Percentiles rank a stretch among this genome's conserved stretches.
Evolutionary conservation across 2,329 filamentous ascomycete species (phyloP).

Genomic region (Metarhizium album): DNA sequence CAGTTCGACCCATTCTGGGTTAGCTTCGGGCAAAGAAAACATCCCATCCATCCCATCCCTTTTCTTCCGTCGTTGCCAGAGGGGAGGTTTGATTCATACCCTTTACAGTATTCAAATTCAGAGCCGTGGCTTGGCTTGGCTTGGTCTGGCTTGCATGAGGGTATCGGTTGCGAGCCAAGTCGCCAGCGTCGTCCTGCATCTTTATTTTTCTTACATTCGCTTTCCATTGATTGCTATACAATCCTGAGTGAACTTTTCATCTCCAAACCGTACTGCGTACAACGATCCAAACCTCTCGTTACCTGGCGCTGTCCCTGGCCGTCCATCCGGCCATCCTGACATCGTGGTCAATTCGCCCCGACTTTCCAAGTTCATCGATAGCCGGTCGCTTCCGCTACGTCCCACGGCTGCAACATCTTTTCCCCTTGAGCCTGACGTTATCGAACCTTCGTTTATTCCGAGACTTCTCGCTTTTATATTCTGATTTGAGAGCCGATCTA

Average conservation of each 20-base stretch:
- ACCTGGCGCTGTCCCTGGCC: background rate
- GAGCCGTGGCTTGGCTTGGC: slow-evolving; percentile 4
- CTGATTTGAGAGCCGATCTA: background rate
- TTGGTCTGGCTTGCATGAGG: slow-evolving; percentile 2
- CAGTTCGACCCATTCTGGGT: background rate
- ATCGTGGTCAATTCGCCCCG: background rate
- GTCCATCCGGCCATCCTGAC: background rate
- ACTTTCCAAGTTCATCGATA: background rate
- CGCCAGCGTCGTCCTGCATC: background rate
- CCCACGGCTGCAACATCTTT: background rate
- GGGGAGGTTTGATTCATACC: background rate
- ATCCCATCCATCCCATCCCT: too few species aligned
- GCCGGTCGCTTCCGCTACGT: background rate
- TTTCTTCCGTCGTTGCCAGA: slow-evolving; percentile 4
- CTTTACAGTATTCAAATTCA: background rate
- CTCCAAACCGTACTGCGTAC: background rate
- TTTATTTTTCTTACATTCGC: slow-evolving; percentile 4
- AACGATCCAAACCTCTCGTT: background rate
- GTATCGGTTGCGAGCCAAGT: background rate
- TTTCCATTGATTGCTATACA: background rate
- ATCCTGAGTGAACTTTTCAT: background rate
- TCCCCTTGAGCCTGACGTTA: background rate
- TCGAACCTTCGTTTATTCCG: background rate
- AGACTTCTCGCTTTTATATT: background rate
- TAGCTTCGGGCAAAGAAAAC: slow-evolving; percentile 6